A percentile compares a stretch with the other conserved stretches of the same genome.
These are phyloP conservation scores for Apiospora rasikravindrae DNA, from an alignment of 2,329 filamentous ascomycete species.

Conservation along the genomic window DNA sequence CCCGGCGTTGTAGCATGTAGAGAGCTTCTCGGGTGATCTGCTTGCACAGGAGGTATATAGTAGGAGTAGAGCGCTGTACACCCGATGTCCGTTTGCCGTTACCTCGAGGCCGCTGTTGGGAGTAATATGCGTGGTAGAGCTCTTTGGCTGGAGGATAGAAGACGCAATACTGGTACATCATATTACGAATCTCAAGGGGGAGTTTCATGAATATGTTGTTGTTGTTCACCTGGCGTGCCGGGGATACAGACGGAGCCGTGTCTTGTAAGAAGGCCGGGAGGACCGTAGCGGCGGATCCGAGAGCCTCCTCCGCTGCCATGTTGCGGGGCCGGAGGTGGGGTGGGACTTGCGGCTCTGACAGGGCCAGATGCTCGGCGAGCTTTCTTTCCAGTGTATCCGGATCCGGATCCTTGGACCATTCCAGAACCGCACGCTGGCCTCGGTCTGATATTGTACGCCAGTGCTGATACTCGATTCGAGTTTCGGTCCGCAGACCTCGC, in stretches of 20 bases:
- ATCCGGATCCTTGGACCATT: constrained; percentile 28
- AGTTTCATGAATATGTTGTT: constrained; percentile 34
- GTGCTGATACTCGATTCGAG: constrained; percentile 25
- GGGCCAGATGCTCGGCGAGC: constrained; percentile 27
- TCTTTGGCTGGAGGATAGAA: constrained; percentile 35
- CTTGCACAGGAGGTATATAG: constrained; percentile 43
- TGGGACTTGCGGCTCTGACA: constrained; percentile 24
- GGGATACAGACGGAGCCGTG: neutral
- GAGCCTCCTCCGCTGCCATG: neutral
- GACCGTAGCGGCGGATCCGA: neutral
- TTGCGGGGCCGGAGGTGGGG: constrained; percentile 24
- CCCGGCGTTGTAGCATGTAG: constrained; percentile 31
- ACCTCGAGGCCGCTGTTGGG: constrained; percentile 26
- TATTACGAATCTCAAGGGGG: constrained; percentile 42
- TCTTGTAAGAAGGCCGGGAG: neutral
- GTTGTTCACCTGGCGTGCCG: constrained; percentile 12
- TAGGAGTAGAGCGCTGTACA: constrained; percentile 33
- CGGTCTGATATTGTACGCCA: constrained; percentile 23
- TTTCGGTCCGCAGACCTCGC: constrained; percentile 22
- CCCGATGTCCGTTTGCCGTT: neutral
- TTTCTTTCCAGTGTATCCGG: constrained; percentile 27
- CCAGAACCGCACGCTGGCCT: constrained; percentile 29
- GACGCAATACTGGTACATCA: constrained; percentile 39
- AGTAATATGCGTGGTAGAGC: constrained; percentile 40
- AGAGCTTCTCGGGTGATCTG: constrained; percentile 41